Percentiles rank a stretch among this genome's conserved stretches.
These are phyloP conservation scores for Fusarium sp. DNA, from an alignment of 2,329 filamentous ascomycete species.

Conservation along the genomic window DNA sequence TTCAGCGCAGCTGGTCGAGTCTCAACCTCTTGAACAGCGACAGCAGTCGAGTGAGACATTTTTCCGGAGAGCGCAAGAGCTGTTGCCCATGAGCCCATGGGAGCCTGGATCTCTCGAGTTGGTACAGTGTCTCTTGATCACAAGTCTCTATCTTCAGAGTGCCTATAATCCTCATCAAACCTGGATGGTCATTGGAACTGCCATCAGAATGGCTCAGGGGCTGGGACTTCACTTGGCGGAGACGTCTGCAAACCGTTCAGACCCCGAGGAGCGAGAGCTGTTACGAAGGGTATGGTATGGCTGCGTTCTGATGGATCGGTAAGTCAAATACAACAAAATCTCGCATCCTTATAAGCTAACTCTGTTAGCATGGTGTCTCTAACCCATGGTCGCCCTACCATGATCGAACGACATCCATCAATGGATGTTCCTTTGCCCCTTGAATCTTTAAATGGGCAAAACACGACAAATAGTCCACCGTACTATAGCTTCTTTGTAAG, in stretches of 20 bases:
- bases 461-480: not conserved
- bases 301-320: constrained; percentile 57
- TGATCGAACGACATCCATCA: constrained; percentile 50
- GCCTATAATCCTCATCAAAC: constrained; percentile 62
- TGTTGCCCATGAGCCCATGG: constrained; percentile 60
- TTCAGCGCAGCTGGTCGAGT: constrained; percentile 59
- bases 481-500: constrained; percentile 53
- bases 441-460: not conserved
- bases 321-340: not conserved
- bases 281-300: constrained; percentile 54
- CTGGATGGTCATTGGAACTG: constrained; percentile 63
- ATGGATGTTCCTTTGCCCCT: constrained; percentile 49
- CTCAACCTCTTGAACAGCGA: constrained; percentile 55
- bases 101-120: constrained; percentile 58
- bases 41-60: constrained; percentile 58
- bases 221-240: constrained; percentile 60
- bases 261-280: constrained; percentile 47
- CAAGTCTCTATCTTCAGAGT: constrained; percentile 64
- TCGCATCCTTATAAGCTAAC: not conserved
- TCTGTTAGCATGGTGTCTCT: constrained; percentile 52
- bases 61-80: constrained; percentile 58
- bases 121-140: constrained; percentile 62
- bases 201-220: constrained; percentile 62
- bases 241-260: constrained; percentile 48
- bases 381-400: constrained; percentile 54